Base-by-base conservation (phyloP, 73 alveolate genomes). In the Paramecium primaurelia region DNA sequence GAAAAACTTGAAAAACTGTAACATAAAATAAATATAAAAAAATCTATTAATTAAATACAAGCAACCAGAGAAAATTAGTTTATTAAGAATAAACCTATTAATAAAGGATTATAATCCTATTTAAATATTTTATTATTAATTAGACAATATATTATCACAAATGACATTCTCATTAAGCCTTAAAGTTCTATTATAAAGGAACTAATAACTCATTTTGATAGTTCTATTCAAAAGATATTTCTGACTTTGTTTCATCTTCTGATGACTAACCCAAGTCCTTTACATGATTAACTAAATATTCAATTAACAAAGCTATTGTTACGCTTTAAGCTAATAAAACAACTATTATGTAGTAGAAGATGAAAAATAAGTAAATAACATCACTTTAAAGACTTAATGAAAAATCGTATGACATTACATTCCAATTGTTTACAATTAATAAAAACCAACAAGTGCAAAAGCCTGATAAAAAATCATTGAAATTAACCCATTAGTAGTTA, bases 381-480 rank as follows among this genome's bases (percentile, higher is more conserved):
- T 80, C 91, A 25, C 49, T 42, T 26, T 80, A 12, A 1, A 80
- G 34, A 2, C 49, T 44, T 80, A 25, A 25, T 45, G 77, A 22
- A 80, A 25, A 80, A 6, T 45, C 32, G 22, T 44, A 49, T 32
- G 88, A 75, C 37, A 75, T 75, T 22, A 37, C 36, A 36, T 75
- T 75, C 88, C 88, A 75, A 40, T 75, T 75, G 32, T 75, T 75
- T 32, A 75, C 49, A 34, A 75, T 40, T 75, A 75, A 75, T 40
- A 75, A 45, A 37, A 40, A 34, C 88, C 88, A 75, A 18, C 88
- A 75, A 37, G 88, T 75, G 8, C 58, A 37, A 22, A 75, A 37
- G 2, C 88, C 88, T 3, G 88, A 75, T 75, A 75, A 11, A 14
- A 75, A 37, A 75, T 75, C 88, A 75, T 75, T 75, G n/a, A 75